Base-by-base conservation (phyloP, 805 yeast genomes). In the Torulaspora quercuum region DNA sequence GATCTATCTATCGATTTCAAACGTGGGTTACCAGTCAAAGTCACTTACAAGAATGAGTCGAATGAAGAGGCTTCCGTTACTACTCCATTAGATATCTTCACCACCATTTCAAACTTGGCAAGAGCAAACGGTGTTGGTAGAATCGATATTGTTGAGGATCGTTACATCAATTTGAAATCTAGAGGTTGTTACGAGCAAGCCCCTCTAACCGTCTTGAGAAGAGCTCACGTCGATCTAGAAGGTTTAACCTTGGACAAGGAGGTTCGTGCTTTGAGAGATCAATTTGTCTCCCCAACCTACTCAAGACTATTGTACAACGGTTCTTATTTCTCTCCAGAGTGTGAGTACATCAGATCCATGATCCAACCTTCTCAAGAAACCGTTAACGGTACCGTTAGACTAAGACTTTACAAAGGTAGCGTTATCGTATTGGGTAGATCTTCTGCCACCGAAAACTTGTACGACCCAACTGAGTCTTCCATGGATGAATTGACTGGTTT, bases 101-200 rank as follows among this genome's bases (percentile, higher is more conserved):
- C 85, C 53, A 82, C 88, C 50, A 96, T 96, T 45, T 90, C 92
- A 67, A 79, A 88, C 54, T 73, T 92, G 58, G 97, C 97, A 42
- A 89, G 98, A 78, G 88, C 96, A 74, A 89, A 92, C 65, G 98
- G 98, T 75, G 96, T 92, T 44, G 98, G 98, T 67, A 88, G 98
- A 76, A 83, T 92, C 64, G 98, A 92, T 72, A 92, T 92, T 61
- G 98, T 92, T 50, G 98, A 92, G 73, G 87, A 92, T 76, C 88
- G 98, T 75, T 92, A 92, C 68, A 92, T 92, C 59, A 97, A 97
- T 66, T 83, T 92, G 67, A 92, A 92, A 69, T 89, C 97, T 48
- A 87, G 98, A 76, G 98, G 98, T 42, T 92, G 98, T 75, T 92
- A 92, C 73, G 98, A 92, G 72, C 95, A 97, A 48, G 98, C 98